Evolutionary conservation across 768 basidiomycete species (phyloP).

Genomic region (Serendipita vermifera): DNA sequence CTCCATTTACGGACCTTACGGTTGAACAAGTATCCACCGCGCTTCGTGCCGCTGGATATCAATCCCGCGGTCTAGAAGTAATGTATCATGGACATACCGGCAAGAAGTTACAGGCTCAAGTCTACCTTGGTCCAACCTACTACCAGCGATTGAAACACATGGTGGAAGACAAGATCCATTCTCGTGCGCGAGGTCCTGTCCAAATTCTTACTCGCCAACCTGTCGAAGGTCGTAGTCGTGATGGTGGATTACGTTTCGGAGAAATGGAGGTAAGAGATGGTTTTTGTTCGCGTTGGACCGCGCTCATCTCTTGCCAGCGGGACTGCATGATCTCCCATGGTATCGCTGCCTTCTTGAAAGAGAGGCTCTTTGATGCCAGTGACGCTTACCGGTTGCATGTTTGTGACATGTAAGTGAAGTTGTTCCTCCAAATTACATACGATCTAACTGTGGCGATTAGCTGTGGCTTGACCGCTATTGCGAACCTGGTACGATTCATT

Average conservation of each 20-base stretch:
- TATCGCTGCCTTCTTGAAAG: slow-evolving; percentile 94
- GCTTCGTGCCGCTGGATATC: slow-evolving; percentile 82
- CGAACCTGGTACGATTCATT: slow-evolving; percentile 62
- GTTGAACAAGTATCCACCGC: slow-evolving; percentile 95
- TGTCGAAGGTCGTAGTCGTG: slow-evolving; percentile 95
- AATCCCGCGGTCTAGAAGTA: slow-evolving; percentile 91
- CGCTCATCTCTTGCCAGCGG: slow-evolving; percentile 29
- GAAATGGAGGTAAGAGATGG: slow-evolving; percentile 68
- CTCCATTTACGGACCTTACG: slow-evolving; percentile 95
- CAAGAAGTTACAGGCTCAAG: slow-evolving; percentile 93
- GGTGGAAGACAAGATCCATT: slow-evolving; percentile 99
- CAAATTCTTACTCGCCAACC: slow-evolving; percentile 97
- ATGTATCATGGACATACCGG: slow-evolving; percentile 99
- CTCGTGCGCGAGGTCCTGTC: slow-evolving; percentile 90
- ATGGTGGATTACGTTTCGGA: slow-evolving; percentile 98
- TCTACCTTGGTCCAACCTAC: slow-evolving; percentile 97
- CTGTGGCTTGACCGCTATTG: slow-evolving; percentile 93
- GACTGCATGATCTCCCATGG: slow-evolving; percentile 99
- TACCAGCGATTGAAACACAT: slow-evolving; percentile 99
- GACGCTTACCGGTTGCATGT: slow-evolving; percentile 91
- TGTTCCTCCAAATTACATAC: neutral
- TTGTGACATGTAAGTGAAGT: slow-evolving; percentile 79
- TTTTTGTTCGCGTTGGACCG: neutral
- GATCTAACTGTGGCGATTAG: slow-evolving; percentile 26
- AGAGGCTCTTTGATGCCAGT: slow-evolving; percentile 87